Conservation (phyloP, 2,329 filamentous ascomycete genomes). For the Botrytis tulipae region DNA sequence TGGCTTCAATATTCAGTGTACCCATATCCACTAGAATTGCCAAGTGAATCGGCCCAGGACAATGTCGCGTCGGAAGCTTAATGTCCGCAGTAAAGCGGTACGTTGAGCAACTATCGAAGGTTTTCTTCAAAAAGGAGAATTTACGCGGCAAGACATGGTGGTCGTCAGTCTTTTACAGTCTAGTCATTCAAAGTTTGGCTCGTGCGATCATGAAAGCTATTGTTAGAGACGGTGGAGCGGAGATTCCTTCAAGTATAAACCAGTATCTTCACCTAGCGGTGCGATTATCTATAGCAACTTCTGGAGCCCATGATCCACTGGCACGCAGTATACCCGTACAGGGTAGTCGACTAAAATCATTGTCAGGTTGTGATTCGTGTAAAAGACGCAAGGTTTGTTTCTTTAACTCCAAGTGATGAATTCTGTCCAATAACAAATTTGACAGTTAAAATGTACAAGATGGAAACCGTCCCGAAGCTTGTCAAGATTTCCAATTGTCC, state of each 20-base stretch:
- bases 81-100: not conserved
- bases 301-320: not conserved
- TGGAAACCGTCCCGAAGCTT: not conserved
- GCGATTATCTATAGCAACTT: not conserved
- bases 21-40: not conserved
- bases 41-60: not conserved
- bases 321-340: too few relatives aligned
- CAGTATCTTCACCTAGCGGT: not conserved
- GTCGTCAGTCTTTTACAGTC: not conserved
- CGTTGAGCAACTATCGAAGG: not conserved
- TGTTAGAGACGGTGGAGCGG: not conserved
- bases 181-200: not conserved
- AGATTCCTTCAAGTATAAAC: not conserved
- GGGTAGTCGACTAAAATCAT: not conserved
- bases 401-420: not conserved
- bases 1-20: not conserved
- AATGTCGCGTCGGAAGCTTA: slow-evolving; percentile 42
- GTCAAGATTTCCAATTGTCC: not conserved
- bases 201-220: not conserved
- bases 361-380: not conserved
- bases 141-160: not conserved
- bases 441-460: not conserved
- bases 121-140: not conserved
- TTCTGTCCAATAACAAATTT: not conserved
- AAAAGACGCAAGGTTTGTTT: not conserved